Evolutionary conservation across 1,284 basidiomycete genomes (phyloP), one percentile per base, ranked within the genome.

Genomic region (Tausonia pullulans): DNA sequence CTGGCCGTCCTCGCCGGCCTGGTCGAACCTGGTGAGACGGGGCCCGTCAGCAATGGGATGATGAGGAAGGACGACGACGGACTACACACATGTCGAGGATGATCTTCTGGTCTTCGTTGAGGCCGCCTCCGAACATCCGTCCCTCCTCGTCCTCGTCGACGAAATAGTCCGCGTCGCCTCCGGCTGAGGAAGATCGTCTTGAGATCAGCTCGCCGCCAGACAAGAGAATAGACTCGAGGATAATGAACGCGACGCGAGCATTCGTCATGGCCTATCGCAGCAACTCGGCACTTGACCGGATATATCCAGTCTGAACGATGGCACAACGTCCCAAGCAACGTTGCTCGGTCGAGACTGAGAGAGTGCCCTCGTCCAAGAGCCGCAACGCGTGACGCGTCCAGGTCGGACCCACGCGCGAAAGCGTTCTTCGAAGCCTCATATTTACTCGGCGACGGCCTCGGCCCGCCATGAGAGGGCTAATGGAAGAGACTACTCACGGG

Each of bases 91-190:
- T 56, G 13, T 51, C 54, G 3, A 90, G 71, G 62, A 95, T 88
- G 61, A 90, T 86, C 73, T 94, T 92, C 78, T 97, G 93, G 73
- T 92, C 87, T 45, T 81, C 81, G 3, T 90, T 94, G 66, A 96
- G 78, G 0, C 93, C 93, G 3, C 92, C 90, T 44, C 93, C 93
- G 72, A 88, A 96, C 78, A 96, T 95, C 11, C 93, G 81, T 0
- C 93, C 93, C 69, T 94, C 91, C 41, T 87, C 88, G 71, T 95
- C 92, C 73, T 94, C 91, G 70, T 93, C 92, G 0, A 74, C 83
- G 71, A 88, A 93, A 72, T 93, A 92, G 73, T 94, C 90, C 0
- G 88, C 87, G 69, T 92, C 89, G 43, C 85, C 86, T 7, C 87
- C 87, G 4, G 88, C 68, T 56, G 48, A 62, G 48, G 27, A 55